A percentile compares a stretch with the other conserved stretches of the same genome.
Conservation (phyloP, 805 yeast species). For the Tetrapisispora phaffii region DNA sequence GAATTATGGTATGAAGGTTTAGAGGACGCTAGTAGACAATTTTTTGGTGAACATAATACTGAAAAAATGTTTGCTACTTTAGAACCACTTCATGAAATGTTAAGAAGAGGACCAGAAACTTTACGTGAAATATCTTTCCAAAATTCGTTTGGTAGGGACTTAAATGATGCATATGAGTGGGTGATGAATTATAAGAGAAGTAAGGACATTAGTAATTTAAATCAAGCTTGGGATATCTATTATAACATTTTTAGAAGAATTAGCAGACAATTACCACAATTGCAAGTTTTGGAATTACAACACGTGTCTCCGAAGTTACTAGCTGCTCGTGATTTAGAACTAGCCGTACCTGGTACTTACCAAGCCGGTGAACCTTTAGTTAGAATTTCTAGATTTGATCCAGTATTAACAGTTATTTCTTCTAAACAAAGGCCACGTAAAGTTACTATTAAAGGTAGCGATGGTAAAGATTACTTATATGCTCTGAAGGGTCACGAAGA, state of each 20-base stretch:
- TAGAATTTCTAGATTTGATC: constrained; percentile 65
- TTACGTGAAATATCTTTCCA: constrained; percentile 86
- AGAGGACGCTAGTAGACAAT: constrained; percentile 90
- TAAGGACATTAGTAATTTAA: constrained; percentile 75
- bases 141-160: constrained; percentile 86
- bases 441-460: constrained; percentile 69
- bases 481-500: constrained; percentile 93
- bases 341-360: constrained; percentile 93
- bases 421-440: constrained; percentile 95
- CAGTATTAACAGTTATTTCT: constrained; percentile 75
- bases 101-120: constrained; percentile 84
- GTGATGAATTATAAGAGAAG: constrained; percentile 74
- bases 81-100: constrained; percentile 78
- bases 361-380: constrained; percentile 73
- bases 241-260: constrained; percentile 89
- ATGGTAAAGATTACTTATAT: constrained; percentile 83
- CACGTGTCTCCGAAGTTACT: constrained; percentile 87
- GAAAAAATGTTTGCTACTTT: constrained; percentile 89
- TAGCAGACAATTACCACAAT: constrained; percentile 77
- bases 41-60: constrained; percentile 88
- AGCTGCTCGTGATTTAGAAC: constrained; percentile 64
- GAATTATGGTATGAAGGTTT: constrained; percentile 97
- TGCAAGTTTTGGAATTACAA: constrained; percentile 78
- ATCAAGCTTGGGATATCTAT: constrained; percentile 97
- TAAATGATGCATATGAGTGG: constrained; percentile 91